Percentiles rank a stretch among this genome's conserved stretches.
Evolutionary conservation across 306 rosid species (phyloP).

Genomic region (Echinosophora koreensis): DNA sequence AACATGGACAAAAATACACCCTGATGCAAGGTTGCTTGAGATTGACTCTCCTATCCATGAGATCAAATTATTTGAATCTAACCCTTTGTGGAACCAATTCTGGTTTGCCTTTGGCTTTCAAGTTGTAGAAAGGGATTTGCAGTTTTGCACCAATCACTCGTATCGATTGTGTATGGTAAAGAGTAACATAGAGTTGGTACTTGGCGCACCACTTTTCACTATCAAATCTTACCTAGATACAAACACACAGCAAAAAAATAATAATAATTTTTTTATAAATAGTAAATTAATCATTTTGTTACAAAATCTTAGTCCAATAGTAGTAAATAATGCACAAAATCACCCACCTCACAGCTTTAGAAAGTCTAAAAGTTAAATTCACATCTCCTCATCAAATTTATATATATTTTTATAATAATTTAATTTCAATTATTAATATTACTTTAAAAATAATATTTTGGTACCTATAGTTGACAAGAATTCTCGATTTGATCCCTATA

Average conservation of each 20-base stretch:
- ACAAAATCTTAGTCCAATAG: no score
- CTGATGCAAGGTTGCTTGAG: slow-evolving; percentile 50
- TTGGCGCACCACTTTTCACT: slow-evolving; percentile 53
- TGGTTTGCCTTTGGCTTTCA: slow-evolving; percentile 57
- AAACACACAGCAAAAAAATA: not conserved
- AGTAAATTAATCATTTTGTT: no score
- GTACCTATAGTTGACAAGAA: no score
- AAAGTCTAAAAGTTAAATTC: no score
- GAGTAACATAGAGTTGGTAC: slow-evolving; percentile 62
- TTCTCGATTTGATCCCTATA: no score
- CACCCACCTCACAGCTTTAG: no score
- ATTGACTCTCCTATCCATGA: slow-evolving; percentile 40
- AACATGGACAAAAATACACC: slow-evolving; percentile 25
- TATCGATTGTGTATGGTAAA: slow-evolving; percentile 51
- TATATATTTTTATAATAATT: no score
- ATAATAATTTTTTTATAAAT: no score
- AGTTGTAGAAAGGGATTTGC: slow-evolving; percentile 49
- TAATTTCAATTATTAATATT: no score
- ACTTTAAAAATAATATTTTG: no score
- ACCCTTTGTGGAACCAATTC: slow-evolving; percentile 46
- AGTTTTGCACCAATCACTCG: slow-evolving; percentile 56
- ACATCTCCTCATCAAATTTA: no score
- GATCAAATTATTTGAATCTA: slow-evolving; percentile 60
- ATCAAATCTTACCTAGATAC: slow-evolving; percentile 36
- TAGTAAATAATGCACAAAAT: no score